Evolutionary conservation across 2,329 filamentous ascomycete species (phyloP).

Genomic region (Purpureocillium lavendulum): DNA sequence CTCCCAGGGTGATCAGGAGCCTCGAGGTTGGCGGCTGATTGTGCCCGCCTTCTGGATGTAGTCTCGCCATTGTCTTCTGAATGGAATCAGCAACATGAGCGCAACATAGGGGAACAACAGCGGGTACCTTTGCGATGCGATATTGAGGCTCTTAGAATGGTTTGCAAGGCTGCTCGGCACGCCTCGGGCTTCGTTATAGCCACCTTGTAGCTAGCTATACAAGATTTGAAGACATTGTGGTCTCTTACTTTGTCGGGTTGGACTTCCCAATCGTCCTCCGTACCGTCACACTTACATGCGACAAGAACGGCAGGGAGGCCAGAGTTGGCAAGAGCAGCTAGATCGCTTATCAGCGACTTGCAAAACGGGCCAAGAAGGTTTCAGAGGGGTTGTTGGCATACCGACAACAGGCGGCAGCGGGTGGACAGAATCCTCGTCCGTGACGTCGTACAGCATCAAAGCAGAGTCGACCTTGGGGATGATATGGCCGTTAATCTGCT

Average conservation of each 20-base stretch:
- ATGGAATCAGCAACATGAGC: background rate
- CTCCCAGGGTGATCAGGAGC: constrained; percentile 42
- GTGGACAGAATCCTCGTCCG: constrained; percentile 64
- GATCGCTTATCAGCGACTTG: constrained; percentile 4
- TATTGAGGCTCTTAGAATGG: constrained; percentile 66
- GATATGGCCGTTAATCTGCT: constrained; percentile 59
- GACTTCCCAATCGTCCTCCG: constrained; percentile 60
- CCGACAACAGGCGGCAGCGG: constrained; percentile 69
- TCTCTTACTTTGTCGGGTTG: constrained; percentile 56
- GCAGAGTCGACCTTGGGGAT: constrained; percentile 75
- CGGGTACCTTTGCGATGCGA: constrained; percentile 57
- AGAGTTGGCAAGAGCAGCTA: constrained; percentile 67
- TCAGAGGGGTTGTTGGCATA: constrained; percentile 27
- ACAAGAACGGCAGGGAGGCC: constrained; percentile 72
- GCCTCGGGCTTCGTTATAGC: constrained; percentile 63
- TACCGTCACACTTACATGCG: constrained; percentile 82
- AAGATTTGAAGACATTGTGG: constrained; percentile 58
- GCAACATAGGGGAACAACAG: background rate
- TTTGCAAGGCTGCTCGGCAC: constrained; percentile 66
- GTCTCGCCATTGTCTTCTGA: constrained; percentile 34
- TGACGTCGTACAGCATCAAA: constrained; percentile 81
- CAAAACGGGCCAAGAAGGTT: no score
- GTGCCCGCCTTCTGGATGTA: constrained; percentile 44
- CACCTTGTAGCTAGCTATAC: constrained; percentile 65
- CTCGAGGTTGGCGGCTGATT: constrained; percentile 55